Evolutionary conservation across 805 yeast species (phyloP).

Genomic region (Barnettozyma salicaria): DNA sequence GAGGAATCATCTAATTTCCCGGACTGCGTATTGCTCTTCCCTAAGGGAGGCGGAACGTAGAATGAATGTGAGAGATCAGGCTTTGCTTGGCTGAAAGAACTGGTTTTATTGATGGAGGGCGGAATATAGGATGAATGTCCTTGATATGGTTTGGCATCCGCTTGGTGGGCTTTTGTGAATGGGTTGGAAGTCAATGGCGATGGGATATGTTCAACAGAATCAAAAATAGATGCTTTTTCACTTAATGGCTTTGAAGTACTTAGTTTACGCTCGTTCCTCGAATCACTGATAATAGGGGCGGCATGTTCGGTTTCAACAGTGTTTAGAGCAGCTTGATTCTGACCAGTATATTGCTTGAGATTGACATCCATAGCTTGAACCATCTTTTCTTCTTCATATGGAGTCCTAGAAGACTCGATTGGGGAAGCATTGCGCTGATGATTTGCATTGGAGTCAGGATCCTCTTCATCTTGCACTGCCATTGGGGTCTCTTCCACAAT

Average conservation of each 20-base stretch:
- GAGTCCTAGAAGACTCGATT: too few species aligned
- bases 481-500: slow-evolving; percentile 3
- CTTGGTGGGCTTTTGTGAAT: slow-evolving; percentile 4
- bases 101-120: slow-evolving; percentile 20
- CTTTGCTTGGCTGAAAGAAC: not conserved
- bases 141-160: slow-evolving; percentile 16
- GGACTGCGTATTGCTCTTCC: slow-evolving; percentile 7
- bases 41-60: slow-evolving; percentile 24
- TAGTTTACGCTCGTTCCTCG: too few species aligned
- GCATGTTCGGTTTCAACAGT: slow-evolving; percentile 2
- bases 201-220: slow-evolving; percentile 10
- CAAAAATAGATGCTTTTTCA: slow-evolving; percentile 13
- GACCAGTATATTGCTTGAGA: too few species aligned
- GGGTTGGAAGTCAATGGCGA: slow-evolving; percentile 6
- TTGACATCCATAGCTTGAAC: slow-evolving; percentile 12
- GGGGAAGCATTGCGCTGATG: too few species aligned
- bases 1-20: slow-evolving; percentile 7
- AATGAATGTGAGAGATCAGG: slow-evolving; percentile 22
- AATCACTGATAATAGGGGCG: not conserved
- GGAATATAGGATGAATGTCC: slow-evolving; percentile 27
- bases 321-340: not conserved
- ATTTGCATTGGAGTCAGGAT: too few species aligned
- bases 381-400: slow-evolving; percentile 6
- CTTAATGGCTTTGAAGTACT: slow-evolving; percentile 6
- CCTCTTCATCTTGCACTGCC: too few species aligned